These are phyloP conservation scores for Fusarium transvaalense DNA, from an alignment of 2,329 filamentous ascomycete species.

Conservation along the genomic window DNA sequence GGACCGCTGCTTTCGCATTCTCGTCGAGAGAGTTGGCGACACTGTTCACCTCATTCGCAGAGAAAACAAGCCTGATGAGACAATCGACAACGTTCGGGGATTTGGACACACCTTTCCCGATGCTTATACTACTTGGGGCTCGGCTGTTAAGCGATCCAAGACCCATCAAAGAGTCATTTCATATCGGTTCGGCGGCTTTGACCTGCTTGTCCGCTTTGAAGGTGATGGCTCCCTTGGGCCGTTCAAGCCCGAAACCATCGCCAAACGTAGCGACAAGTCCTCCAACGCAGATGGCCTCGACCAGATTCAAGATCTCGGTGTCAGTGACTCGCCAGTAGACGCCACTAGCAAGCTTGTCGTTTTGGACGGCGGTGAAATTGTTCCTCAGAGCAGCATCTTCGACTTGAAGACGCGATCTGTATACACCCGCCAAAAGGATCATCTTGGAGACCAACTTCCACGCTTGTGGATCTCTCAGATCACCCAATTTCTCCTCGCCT, in stretches of 20 bases:
- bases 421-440: slow-evolving; percentile 30
- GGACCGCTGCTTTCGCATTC: slow-evolving; percentile 68
- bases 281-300: not conserved
- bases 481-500: slow-evolving; percentile 57
- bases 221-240: slow-evolving; percentile 47
- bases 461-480: slow-evolving; percentile 59
- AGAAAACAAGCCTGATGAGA: slow-evolving; percentile 70
- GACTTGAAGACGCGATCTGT: slow-evolving; percentile 60
- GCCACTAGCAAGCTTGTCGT: slow-evolving; percentile 28
- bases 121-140: slow-evolving; percentile 73
- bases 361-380: slow-evolving; percentile 40
- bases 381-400: slow-evolving; percentile 54
- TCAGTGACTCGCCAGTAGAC: slow-evolving; percentile 2
- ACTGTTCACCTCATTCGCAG: slow-evolving; percentile 74
- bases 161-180: slow-evolving; percentile 73
- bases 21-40: slow-evolving; percentile 65
- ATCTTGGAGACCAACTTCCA: slow-evolving; percentile 54
- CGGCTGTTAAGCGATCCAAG: slow-evolving; percentile 63
- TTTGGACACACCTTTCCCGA: slow-evolving; percentile 77
- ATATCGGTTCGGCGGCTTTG: slow-evolving; percentile 65
- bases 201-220: slow-evolving; percentile 48
- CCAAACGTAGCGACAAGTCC: not conserved
- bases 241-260: not conserved
- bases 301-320: slow-evolving; percentile 15
- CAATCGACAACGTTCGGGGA: slow-evolving; percentile 67